Evolutionary conservation across 2,329 filamentous ascomycete species (phyloP), one percentile per base, ranked within the genome.

Genomic region (Aureobasidium melanogenum): DNA sequence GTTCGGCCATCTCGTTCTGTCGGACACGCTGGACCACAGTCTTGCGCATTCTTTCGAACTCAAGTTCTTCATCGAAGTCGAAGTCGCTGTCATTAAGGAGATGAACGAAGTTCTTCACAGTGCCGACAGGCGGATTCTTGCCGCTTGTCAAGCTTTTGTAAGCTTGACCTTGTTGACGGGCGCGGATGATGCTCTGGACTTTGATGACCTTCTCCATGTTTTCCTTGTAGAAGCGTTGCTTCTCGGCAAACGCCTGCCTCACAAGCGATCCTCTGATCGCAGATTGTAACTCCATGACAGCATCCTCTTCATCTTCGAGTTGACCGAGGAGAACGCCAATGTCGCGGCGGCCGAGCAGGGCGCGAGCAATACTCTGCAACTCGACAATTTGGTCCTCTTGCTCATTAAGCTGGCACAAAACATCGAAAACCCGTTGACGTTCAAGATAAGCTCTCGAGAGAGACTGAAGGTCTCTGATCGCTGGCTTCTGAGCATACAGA

Each of bases 171-270:
- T 99, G 94, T 54, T 97, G 89, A 71, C 95, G 94, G 66, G 88
- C 94, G 64, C 94, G 86, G 58, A 97, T 87, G 67, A 97, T 96
- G 72, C 94, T 99, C 73, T 99, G 95, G 62, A 97, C 91, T 75
- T 99, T 99, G 80, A 99, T 87, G 28, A 99, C 94, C 75, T 95
- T 97, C 69, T 96, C 86, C 94, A 99, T 99, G 70, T 99, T 99
- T 75, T 96, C 88, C 67, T 88, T 87, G 79, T 92, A 99, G 76
- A 88, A 93, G 24, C 85, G 86, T 71, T 88, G 86, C 80, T 96
- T 96, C 73, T 95, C 90, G 57, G 83, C 84, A 68, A 96, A 97
- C 19, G 80, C 81, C 15, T 79, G 81, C 36, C 93, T 84, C 34
- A 97, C 83, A 2, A 95, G 73, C 68, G 84, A 86, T 3, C 85